Conservation (phyloP, 805 yeast genomes). For the Saccharomyces mikatae region DNA sequence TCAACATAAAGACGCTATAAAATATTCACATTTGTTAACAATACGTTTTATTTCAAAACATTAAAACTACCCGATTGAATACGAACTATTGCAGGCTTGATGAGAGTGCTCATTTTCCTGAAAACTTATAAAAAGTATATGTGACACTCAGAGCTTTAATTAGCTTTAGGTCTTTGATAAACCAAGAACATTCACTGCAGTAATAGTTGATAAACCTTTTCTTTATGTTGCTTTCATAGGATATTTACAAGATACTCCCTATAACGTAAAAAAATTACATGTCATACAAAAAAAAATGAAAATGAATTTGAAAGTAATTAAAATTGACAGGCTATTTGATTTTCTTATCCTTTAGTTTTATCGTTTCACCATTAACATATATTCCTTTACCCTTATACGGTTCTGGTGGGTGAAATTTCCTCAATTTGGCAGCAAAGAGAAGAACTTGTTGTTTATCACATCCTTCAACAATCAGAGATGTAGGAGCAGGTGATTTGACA, state of each 20-base stretch:
- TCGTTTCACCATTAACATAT: constrained; percentile 83
- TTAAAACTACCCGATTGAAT: too few relatives aligned
- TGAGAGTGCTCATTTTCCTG: background rate
- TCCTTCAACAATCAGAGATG: constrained; percentile 80
- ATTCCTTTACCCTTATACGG: constrained; percentile 98
- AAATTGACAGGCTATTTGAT: constrained; percentile 48
- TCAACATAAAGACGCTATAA: too few relatives aligned
- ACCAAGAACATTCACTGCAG: background rate
- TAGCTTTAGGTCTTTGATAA: background rate
- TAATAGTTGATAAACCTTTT: too few relatives aligned
- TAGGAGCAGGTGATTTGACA: constrained; percentile 75
- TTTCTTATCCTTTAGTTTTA: constrained; percentile 84
- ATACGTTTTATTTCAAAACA: too few relatives aligned
- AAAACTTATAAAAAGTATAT: background rate
- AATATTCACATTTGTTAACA: too few relatives aligned
- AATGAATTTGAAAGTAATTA: background rate
- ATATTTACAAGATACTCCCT: background rate
- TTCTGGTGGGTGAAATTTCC: constrained; percentile 90
- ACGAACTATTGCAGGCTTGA: background rate
- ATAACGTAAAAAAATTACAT: background rate
- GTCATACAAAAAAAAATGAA: background rate
- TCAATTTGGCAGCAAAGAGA: constrained; percentile 78
- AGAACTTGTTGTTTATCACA: constrained; percentile 79
- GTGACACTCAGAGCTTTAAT: background rate
- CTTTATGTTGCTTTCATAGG: background rate